Evolutionary conservation across 1,284 basidiomycete species (phyloP).

Genomic region (Amylostereum chailletii): DNA sequence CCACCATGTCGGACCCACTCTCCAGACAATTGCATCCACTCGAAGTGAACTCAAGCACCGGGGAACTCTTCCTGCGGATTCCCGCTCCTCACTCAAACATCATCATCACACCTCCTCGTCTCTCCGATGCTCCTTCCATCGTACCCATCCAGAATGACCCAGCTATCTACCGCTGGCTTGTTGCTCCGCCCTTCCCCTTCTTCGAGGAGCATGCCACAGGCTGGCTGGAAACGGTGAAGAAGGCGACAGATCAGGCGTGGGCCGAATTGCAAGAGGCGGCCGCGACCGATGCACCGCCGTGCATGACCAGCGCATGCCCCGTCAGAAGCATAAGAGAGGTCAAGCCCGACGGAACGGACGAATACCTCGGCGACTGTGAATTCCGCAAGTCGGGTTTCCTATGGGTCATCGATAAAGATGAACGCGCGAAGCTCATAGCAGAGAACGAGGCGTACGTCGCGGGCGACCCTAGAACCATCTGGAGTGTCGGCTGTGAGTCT

Average conservation of each 20-base stretch:
- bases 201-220: slow-evolving; percentile 27
- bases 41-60: slow-evolving; percentile 32
- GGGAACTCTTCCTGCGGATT: slow-evolving; percentile 45
- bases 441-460: slow-evolving; percentile 27
- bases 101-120: slow-evolving; percentile 50
- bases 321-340: slow-evolving; percentile 38
- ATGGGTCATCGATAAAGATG: slow-evolving; percentile 23
- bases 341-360: slow-evolving; percentile 35
- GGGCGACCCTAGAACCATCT: slow-evolving; percentile 42
- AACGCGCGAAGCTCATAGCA: slow-evolving; percentile 23
- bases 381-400: slow-evolving; percentile 26
- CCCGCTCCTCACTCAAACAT: slow-evolving; percentile 38
- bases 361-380: slow-evolving; percentile 36
- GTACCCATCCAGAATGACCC: slow-evolving; percentile 41
- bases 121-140: slow-evolving; percentile 29
- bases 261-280: slow-evolving; percentile 25
- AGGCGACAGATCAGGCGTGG: slow-evolving; percentile 23
- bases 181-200: slow-evolving; percentile 45
- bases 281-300: slow-evolving; percentile 14
- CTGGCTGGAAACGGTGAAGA: slow-evolving; percentile 21
- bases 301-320: slow-evolving; percentile 30
- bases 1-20: neutral
- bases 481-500: slow-evolving; percentile 43
- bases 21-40: slow-evolving; percentile 28
- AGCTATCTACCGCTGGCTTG: slow-evolving; percentile 34